Conservation (phyloP, 495 filamentous ascomycete genomes). For the Podospora pseudocomata region DNA sequence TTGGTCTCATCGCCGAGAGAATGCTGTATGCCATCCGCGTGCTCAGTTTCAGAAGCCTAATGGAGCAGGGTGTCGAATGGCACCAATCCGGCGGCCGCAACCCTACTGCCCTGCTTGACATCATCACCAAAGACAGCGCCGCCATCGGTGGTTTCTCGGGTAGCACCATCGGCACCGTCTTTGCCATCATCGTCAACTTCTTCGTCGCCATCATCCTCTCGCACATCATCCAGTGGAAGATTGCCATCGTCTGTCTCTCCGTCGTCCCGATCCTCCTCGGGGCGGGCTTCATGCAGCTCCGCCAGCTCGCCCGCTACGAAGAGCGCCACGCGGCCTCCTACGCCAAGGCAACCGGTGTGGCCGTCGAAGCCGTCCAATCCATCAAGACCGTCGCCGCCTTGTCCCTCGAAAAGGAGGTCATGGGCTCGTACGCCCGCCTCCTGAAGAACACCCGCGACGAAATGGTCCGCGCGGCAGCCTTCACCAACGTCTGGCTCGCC, state of each 20-base stretch:
- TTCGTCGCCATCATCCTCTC: constrained; percentile 62
- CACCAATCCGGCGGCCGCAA: constrained; percentile 78
- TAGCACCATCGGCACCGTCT: constrained; percentile 70
- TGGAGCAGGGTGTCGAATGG: constrained; percentile 86
- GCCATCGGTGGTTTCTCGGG: constrained; percentile 76
- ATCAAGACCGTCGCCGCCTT: constrained; percentile 87
- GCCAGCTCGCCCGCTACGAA: constrained; percentile 64
- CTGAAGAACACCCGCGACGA: constrained; percentile 18
- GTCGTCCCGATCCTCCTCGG: constrained; percentile 71
- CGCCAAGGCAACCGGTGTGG: constrained; percentile 67
- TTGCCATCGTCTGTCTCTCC: constrained; percentile 75
- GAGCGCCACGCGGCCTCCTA: constrained; percentile 65
- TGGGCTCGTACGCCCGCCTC: constrained; percentile 52
- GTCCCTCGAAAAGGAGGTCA: constrained; percentile 56
- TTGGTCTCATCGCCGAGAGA: constrained; percentile 72
- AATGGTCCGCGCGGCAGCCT: constrained; percentile 21
- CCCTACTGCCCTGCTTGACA: constrained; percentile 72
- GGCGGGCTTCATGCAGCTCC: constrained; percentile 76
- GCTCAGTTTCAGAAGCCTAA: constrained; percentile 73
- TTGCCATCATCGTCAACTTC: constrained; percentile 70
- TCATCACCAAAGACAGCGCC: constrained; percentile 75
- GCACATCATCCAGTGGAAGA: constrained; percentile 74
- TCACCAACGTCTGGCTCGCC: constrained; percentile 57
- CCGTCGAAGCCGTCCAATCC: constrained; percentile 78
- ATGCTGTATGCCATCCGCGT: constrained; percentile 76